Evolutionary conservation across 2,329 filamentous ascomycete genomes (phyloP).

Genomic region (Myriangium duriaei): DNA sequence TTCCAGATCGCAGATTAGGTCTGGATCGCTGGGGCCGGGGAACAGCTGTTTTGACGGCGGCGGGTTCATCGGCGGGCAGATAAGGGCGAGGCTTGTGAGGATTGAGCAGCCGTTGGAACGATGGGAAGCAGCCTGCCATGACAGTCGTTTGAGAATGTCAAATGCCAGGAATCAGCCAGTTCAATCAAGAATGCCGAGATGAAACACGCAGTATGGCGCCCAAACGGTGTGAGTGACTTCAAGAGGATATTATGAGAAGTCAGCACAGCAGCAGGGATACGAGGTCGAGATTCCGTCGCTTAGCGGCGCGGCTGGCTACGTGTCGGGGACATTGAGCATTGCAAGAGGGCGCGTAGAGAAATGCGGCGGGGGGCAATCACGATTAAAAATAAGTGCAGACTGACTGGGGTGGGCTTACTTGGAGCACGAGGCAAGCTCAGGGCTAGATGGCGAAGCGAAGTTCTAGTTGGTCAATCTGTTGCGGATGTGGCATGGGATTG

Average conservation of each 20-base stretch:
- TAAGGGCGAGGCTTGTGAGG: slow-evolving; percentile 8
- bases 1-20: slow-evolving; percentile 1
- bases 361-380: too few species aligned
- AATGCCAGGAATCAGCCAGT: slow-evolving; percentile 3
- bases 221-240: slow-evolving; percentile 1
- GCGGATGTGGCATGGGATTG: too few species aligned
- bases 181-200: not conserved
- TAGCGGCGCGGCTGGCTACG: not conserved
- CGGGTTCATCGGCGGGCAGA: slow-evolving; percentile 3
- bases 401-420: too few species aligned
- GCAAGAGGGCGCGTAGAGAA: too few species aligned
- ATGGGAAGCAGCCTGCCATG: slow-evolving; percentile 9
- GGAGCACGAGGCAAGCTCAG: too few species aligned
- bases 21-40: slow-evolving; percentile 3
- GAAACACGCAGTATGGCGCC: not conserved
- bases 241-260: not conserved
- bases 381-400: too few species aligned
- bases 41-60: slow-evolving; percentile 2
- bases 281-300: slow-evolving; percentile 4
- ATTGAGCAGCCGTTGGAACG: slow-evolving; percentile 5
- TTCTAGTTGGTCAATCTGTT: too few species aligned
- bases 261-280: not conserved
- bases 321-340: too few species aligned
- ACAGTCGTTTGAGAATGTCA: not conserved
- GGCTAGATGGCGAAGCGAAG: too few species aligned